Evolutionary conservation across 2,329 filamentous ascomycete species (phyloP).

Genomic region (Ceratocystis harringtonii): DNA sequence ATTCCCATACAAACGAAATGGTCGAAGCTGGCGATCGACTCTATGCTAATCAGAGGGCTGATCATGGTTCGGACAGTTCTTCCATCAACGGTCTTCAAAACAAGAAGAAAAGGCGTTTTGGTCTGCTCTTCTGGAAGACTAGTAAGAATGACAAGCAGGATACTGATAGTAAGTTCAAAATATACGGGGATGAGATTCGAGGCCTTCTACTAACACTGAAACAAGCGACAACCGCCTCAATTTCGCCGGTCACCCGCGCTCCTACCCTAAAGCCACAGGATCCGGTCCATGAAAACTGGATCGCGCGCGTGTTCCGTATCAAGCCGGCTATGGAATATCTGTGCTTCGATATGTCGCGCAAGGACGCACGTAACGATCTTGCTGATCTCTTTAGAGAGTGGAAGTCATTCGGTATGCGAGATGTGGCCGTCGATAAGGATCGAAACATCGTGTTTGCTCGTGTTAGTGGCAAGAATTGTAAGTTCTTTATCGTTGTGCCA

Average conservation of each 20-base stretch:
- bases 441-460: slow-evolving; percentile 67
- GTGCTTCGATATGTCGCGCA: slow-evolving; percentile 55
- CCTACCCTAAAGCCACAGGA: slow-evolving; percentile 31
- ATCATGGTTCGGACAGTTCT: slow-evolving; percentile 10
- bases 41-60: neutral
- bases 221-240: neutral
- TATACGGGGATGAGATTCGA: too few relatives aligned
- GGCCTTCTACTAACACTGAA: neutral
- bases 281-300: slow-evolving; percentile 66
- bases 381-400: slow-evolving; percentile 62
- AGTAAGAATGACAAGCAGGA: slow-evolving; percentile 23
- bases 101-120: slow-evolving; percentile 37
- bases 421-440: slow-evolving; percentile 64
- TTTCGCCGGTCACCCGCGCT: neutral
- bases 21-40: slow-evolving; percentile 10
- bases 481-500: slow-evolving; percentile 24
- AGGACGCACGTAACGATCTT: slow-evolving; percentile 62
- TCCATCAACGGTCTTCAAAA: slow-evolving; percentile 7
- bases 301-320: slow-evolving; percentile 75
- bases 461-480: slow-evolving; percentile 65
- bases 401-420: slow-evolving; percentile 65
- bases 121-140: slow-evolving; percentile 41
- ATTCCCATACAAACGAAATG: slow-evolving; percentile 13
- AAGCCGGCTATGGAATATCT: slow-evolving; percentile 65
- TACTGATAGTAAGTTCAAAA: neutral